These are phyloP conservation scores for Tephrocybe rancida DNA, from an alignment of 768 basidiomycete species.

Conservation along the genomic window DNA sequence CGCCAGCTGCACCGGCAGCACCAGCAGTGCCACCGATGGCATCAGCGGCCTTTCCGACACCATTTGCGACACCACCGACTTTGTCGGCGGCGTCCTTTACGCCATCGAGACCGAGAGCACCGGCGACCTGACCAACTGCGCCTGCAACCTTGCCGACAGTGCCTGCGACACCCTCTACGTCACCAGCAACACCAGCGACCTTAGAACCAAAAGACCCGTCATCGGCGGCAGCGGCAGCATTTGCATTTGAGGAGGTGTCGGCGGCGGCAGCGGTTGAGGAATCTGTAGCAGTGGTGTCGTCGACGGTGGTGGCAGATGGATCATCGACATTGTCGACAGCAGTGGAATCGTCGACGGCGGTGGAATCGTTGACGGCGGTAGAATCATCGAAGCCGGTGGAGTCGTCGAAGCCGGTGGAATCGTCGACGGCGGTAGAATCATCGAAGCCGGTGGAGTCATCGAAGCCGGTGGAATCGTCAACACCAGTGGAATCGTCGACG, in stretches of 20 bases:
- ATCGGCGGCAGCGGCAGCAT: not conserved
- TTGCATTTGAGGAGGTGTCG: not conserved
- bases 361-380: no score
- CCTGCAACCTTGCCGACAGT: constrained; percentile 8
- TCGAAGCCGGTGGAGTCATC: no score
- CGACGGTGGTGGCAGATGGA: not conserved
- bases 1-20: no score
- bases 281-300: not conserved
- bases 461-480: no score
- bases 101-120: not conserved
- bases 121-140: constrained; percentile 1
- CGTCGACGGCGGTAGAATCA: no score
- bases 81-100: not conserved
- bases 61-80: not conserved
- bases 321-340: not conserved
- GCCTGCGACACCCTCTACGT: constrained; percentile 2
- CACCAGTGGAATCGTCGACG: no score
- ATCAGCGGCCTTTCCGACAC: not conserved
- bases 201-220: not conserved
- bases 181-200: not conserved
- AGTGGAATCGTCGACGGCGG: not conserved
- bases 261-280: not conserved
- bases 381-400: not conserved
- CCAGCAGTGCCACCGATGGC: not conserved
- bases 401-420: not conserved